Base-by-base conservation (phyloP, 768 basidiomycete genomes). In the Serpula lacrymans region DNA sequence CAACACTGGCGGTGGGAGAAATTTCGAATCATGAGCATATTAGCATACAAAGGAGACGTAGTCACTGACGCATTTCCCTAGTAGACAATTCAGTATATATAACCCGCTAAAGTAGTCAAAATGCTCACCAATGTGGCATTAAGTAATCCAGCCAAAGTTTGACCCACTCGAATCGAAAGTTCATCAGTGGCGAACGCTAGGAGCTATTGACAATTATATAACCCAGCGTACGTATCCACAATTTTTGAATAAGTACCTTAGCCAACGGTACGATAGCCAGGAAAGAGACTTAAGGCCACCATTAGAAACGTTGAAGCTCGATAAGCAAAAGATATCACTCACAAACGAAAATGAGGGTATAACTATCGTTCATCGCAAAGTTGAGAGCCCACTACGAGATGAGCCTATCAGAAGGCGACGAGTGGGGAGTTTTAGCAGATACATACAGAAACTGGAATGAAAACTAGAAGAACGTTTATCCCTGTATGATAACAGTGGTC, bases 121-220 rank as follows among this genome's bases (percentile, higher is more conserved):
- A 14, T 46, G 26, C 75, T 48, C 49, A 88, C 84, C 48, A 89
- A 66, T 11, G 89, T 93, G 16, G 90, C 90, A 62, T 92, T 93
- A 41, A 93, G 58, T 2, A 93, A 72, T 27, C 89, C 89, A 3
- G 88, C 88, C 9, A 90, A 64, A 2, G 88, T 88, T 59, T 88
- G 83, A 2, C 89, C 90, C 2, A 91, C 81, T 22, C 88, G 79
- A 41, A 89, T 53, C 3, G 90, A 86, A 13, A 93, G 49, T 48
- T 93, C 87, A 44, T 93, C 90, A 0, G 90, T 93, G 1, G 88
- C 88, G 54, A 90, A 91, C 1, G 82, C 84, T 2, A 92, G 71
- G 4, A 91, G 62, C 84, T 88, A 42, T 2, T 23, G 34, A 27
- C 6, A 6, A 21, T 1, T 22, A n/a, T n/a, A n/a, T n/a, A n/a